Percentiles rank a stretch among this genome's conserved stretches.
These are phyloP conservation scores for Nectriaceae sp. DNA, from an alignment of 2,329 filamentous ascomycete genomes.

Conservation along the genomic window DNA sequence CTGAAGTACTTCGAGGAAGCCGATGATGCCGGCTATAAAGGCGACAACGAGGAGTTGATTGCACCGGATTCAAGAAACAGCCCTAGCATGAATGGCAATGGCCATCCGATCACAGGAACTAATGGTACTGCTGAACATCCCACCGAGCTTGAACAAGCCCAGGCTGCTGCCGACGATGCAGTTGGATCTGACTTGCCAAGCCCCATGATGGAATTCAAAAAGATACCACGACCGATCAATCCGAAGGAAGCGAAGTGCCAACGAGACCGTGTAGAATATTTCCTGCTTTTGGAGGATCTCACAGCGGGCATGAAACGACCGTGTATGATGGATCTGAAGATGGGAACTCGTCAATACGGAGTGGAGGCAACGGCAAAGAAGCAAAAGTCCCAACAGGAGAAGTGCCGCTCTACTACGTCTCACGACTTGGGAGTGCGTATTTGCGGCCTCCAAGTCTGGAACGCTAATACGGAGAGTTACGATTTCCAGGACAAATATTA, in stretches of 20 bases:
- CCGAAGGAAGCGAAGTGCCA: constrained; percentile 74
- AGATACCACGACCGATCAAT: constrained; percentile 65
- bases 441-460: constrained; percentile 96
- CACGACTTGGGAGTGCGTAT: constrained; percentile 88
- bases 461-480: constrained; percentile 78
- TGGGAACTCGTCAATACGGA: constrained; percentile 97
- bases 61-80: neutral
- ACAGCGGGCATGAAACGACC: constrained; percentile 96
- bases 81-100: constrained; percentile 10
- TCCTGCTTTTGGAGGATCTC: constrained; percentile 89
- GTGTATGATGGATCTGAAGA: constrained; percentile 96
- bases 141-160: constrained; percentile 27
- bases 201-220: constrained; percentile 37
- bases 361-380: constrained; percentile 92
- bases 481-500: constrained; percentile 99
- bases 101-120: constrained; percentile 2
- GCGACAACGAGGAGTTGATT: constrained; percentile 48
- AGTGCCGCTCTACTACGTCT: constrained; percentile 91
- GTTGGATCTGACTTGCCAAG: constrained; percentile 39
- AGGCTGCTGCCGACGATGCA: constrained; percentile 35
- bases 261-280: constrained; percentile 79
- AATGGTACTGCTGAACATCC: constrained; percentile 17
- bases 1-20: constrained; percentile 92
- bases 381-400: constrained; percentile 86
- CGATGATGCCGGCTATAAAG: constrained; percentile 78